A percentile compares a stretch with the other conserved stretches of the same genome.
These are phyloP conservation scores for Suillus ampliporus DNA, from an alignment of 768 basidiomycete genomes.

Conservation along the genomic window DNA sequence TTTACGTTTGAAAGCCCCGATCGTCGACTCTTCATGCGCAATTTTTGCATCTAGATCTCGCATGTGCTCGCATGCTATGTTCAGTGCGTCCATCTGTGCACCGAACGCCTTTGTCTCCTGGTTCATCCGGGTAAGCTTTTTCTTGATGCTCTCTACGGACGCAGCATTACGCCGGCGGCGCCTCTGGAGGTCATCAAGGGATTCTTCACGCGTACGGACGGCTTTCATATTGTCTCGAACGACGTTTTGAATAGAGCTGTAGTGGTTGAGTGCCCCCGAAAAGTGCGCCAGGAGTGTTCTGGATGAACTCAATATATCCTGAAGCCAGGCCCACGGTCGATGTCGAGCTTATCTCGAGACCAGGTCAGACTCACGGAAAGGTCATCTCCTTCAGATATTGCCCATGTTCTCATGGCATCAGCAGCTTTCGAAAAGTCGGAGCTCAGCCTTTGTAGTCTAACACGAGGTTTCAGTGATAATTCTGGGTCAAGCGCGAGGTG, in stretches of 20 bases:
- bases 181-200: constrained; percentile 74
- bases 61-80: constrained; percentile 77
- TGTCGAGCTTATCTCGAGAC: background rate
- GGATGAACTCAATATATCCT: constrained; percentile 81
- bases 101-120: constrained; percentile 85
- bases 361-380: constrained; percentile 58
- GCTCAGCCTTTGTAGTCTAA: constrained; percentile 69
- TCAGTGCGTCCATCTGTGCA: constrained; percentile 74
- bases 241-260: constrained; percentile 70
- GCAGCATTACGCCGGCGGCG: constrained; percentile 66
- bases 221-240: constrained; percentile 75
- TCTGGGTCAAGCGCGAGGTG: background rate
- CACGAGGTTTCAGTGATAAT: background rate
- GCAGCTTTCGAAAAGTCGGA: constrained; percentile 70
- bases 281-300: constrained; percentile 70
- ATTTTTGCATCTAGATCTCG: constrained; percentile 81
- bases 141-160: constrained; percentile 84
- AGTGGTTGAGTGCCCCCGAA: constrained; percentile 67
- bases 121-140: constrained; percentile 88
- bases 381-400: constrained; percentile 81
- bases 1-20: constrained; percentile 84
- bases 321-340: constrained; percentile 4
- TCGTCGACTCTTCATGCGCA: constrained; percentile 74
- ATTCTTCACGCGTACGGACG: constrained; percentile 85
- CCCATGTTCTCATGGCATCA: constrained; percentile 77